phyloP scores from a whole-genome alignment of 352 stramenopile species.

The Pythium myriotylum region DNA sequence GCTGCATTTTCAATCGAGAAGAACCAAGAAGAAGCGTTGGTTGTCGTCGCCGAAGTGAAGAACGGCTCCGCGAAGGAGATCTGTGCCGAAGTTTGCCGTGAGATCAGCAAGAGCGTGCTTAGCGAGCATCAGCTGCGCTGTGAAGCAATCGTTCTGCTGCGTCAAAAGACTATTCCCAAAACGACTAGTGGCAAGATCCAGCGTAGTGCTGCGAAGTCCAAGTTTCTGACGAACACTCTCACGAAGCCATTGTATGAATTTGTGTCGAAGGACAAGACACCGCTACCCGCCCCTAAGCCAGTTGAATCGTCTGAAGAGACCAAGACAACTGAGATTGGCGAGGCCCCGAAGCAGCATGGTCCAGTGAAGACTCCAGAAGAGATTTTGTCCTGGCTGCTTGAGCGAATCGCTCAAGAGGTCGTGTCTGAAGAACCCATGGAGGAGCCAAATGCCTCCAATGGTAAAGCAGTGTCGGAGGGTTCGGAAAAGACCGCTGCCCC shows the following conservation, averaged over 20 bases:
- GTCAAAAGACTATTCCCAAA: constrained; percentile 75
- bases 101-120: constrained; percentile 69
- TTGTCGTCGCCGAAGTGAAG: constrained; percentile 80
- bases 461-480: not conserved
- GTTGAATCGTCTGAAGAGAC: constrained; percentile 7
- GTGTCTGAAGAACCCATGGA: constrained; percentile 14
- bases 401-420: constrained; percentile 64
- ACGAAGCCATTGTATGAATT: constrained; percentile 57
- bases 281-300: constrained; percentile 14
- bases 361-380: constrained; percentile 63
- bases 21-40: constrained; percentile 70
- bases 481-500: constrained; percentile 2
- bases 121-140: constrained; percentile 75
- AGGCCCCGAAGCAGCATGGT: constrained; percentile 25
- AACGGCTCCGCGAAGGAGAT: constrained; percentile 57
- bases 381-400: constrained; percentile 73
- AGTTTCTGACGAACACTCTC: constrained; percentile 48
- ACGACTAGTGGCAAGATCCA: constrained; percentile 88
- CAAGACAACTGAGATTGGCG: constrained; percentile 11
- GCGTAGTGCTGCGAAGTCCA: constrained; percentile 61
- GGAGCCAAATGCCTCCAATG: not conserved
- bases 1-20: constrained; percentile 84
- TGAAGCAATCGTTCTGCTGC: constrained; percentile 72
- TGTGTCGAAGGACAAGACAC: constrained; percentile 38
- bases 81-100: constrained; percentile 53